A percentile compares a stretch with the other conserved stretches of the same genome.
Evolutionary conservation across 371 early-diverging fungal species (phyloP).

Genomic region (Synchytrium microbalum): DNA sequence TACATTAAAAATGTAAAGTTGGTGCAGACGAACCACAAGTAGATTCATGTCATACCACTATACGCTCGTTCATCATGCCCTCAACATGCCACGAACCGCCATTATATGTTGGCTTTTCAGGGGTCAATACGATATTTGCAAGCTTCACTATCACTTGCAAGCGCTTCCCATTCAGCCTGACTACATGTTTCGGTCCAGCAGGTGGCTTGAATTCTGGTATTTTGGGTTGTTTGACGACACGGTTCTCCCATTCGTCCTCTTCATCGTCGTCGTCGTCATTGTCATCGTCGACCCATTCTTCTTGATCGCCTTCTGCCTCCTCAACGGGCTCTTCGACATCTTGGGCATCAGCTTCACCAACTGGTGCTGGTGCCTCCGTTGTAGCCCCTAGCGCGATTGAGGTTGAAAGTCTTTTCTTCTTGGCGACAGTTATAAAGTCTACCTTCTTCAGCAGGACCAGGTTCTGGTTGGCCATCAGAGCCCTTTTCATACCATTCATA

Average conservation of each 20-base stretch:
- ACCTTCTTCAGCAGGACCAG: too few species aligned
- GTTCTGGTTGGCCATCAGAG: constrained; percentile 7
- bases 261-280: constrained; percentile 17
- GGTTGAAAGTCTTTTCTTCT: too few species aligned
- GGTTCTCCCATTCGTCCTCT: constrained; percentile 7
- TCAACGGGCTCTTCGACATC: constrained; percentile 10
- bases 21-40: constrained; percentile 37
- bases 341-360: constrained; percentile 4
- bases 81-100: constrained; percentile 61
- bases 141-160: constrained; percentile 62
- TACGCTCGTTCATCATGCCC: constrained; percentile 53
- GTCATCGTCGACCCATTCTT: constrained; percentile 13
- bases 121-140: constrained; percentile 49
- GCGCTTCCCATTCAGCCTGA: constrained; percentile 25
- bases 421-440: too few species aligned
- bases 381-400: too few species aligned
- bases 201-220: neutral
- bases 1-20: neutral
- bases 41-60: constrained; percentile 53
- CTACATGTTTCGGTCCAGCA: constrained; percentile 5
- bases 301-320: constrained; percentile 7
- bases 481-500: constrained; percentile 3
- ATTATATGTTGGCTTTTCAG: constrained; percentile 43
- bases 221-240: neutral
- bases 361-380: too few species aligned